A percentile compares a stretch with the other conserved stretches of the same genome.
phyloP scores from a whole-genome alignment of 768 basidiomycete species.

The Termitomyces titanicus region DNA sequence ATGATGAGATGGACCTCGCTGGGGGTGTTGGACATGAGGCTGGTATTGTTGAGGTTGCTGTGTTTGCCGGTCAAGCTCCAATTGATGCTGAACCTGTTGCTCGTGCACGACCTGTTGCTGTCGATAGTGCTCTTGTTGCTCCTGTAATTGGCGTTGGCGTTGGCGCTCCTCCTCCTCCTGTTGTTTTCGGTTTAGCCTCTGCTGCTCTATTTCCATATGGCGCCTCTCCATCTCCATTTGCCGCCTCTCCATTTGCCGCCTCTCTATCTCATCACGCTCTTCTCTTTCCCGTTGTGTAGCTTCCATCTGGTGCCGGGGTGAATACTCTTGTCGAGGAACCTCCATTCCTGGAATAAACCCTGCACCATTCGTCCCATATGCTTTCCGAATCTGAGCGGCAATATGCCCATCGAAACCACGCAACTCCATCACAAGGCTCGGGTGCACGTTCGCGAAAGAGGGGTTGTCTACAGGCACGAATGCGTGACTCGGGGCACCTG shows the following conservation, averaged over 20 bases:
- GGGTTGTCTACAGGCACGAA: slow-evolving; percentile 28
- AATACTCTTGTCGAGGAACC: neutral
- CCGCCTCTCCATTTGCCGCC: slow-evolving; percentile 16
- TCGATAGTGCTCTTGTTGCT: slow-evolving; percentile 18
- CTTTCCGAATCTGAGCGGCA: slow-evolving; percentile 44
- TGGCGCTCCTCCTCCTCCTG: slow-evolving; percentile 20
- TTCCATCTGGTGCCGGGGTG: slow-evolving; percentile 6
- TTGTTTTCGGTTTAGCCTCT: slow-evolving; percentile 21
- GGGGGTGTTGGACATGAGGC: slow-evolving; percentile 7
- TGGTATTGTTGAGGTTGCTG: slow-evolving; percentile 14
- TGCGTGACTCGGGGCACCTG: slow-evolving; percentile 27
- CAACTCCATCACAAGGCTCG: slow-evolving; percentile 52
- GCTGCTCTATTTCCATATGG: slow-evolving; percentile 16
- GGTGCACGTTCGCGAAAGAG: slow-evolving; percentile 49
- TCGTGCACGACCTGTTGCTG: slow-evolving; percentile 8
- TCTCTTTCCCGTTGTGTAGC: slow-evolving; percentile 23
- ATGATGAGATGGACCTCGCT: slow-evolving; percentile 7
- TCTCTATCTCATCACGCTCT: slow-evolving; percentile 23
- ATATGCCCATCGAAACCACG: slow-evolving; percentile 55
- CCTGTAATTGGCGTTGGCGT: slow-evolving; percentile 18
- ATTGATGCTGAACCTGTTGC: slow-evolving; percentile 15
- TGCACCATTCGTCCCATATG: slow-evolving; percentile 34
- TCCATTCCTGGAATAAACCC: slow-evolving; percentile 20
- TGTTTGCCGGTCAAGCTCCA: slow-evolving; percentile 17
- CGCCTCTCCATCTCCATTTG: slow-evolving; percentile 18